Evolutionary conservation across 768 basidiomycete genomes (phyloP).

Genomic region (Mycena leptocephala): DNA sequence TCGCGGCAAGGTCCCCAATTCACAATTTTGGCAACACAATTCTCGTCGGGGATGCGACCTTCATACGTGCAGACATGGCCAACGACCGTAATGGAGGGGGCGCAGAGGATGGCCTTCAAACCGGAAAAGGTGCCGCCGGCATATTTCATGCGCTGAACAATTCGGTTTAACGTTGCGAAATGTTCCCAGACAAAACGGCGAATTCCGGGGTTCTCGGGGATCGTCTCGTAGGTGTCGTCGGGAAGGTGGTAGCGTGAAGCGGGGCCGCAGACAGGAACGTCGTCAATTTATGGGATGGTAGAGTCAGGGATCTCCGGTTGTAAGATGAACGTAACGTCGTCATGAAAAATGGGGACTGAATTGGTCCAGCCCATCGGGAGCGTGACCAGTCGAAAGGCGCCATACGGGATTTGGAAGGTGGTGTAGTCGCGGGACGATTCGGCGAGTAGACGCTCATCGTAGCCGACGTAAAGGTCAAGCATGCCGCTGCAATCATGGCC

Average conservation of each 20-base stretch:
- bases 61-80: too few species aligned
- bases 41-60: too few species aligned
- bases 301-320: slow-evolving; percentile 23
- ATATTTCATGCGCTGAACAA: too few species aligned
- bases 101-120: too few species aligned
- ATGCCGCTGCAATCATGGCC: slow-evolving; percentile 1
- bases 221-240: slow-evolving; percentile 20
- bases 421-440: slow-evolving; percentile 47
- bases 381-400: slow-evolving; percentile 37
- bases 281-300: slow-evolving; percentile 32
- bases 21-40: too few species aligned
- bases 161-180: too few species aligned
- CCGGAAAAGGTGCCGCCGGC: too few species aligned
- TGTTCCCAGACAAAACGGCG: too few species aligned
- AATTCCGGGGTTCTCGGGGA: too few species aligned
- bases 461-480: slow-evolving; percentile 44
- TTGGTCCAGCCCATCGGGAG: slow-evolving; percentile 52
- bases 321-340: slow-evolving; percentile 6
- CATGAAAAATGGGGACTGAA: slow-evolving; percentile 10
- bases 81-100: too few species aligned
- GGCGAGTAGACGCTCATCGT: slow-evolving; percentile 45
- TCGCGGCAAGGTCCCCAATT: too few species aligned
- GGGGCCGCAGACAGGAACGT: slow-evolving; percentile 14
- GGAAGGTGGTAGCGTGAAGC: background rate
- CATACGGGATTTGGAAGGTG: slow-evolving; percentile 48